Conservation (phyloP, 371 early-diverging fungal species). For the Paramicrosporidium saccamoebae region DNA sequence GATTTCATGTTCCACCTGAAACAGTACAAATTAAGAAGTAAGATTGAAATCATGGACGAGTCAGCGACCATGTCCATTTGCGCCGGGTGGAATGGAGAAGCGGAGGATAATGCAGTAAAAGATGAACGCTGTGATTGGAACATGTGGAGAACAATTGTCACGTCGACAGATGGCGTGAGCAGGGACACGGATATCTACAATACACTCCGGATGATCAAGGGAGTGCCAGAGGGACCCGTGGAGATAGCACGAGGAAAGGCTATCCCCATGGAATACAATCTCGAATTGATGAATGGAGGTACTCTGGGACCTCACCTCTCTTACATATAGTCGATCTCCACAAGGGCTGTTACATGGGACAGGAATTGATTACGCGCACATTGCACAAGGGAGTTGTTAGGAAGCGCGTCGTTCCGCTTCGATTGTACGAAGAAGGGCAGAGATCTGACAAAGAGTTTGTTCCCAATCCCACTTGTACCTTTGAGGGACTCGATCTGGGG, state of each 20-base stretch:
- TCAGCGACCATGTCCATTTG: slow-evolving; percentile 17
- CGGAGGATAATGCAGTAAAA: slow-evolving; percentile 1
- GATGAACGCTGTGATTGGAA: slow-evolving; percentile 1
- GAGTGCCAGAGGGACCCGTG: slow-evolving; percentile 55
- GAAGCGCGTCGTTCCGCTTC: slow-evolving; percentile 62
- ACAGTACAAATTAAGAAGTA: slow-evolving; percentile 36
- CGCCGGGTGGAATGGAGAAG: slow-evolving; percentile 3
- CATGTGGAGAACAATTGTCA: slow-evolving; percentile 3
- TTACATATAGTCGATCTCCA: slow-evolving; percentile 36
- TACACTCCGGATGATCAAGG: slow-evolving; percentile 34
- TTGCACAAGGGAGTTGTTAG: slow-evolving; percentile 74
- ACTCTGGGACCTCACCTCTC: slow-evolving; percentile 1
- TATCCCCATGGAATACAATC: slow-evolving; percentile 59
- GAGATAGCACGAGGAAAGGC: slow-evolving; percentile 32
- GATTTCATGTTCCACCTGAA: slow-evolving; percentile 22
- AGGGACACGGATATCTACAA: slow-evolving; percentile 13
- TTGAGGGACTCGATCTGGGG: too few species aligned
- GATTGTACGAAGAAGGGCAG: too few species aligned
- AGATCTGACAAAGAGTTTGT: too few species aligned
- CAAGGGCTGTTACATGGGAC: slow-evolving; percentile 91
- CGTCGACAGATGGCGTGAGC: slow-evolving; percentile 8
- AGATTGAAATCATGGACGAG: slow-evolving; percentile 24
- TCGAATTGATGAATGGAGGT: slow-evolving; percentile 52
- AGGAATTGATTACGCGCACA: slow-evolving; percentile 82
- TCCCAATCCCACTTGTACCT: too few species aligned